Conservation (phyloP, 257 asterid genomes). For the Dorcoceras hygrometricum region DNA sequence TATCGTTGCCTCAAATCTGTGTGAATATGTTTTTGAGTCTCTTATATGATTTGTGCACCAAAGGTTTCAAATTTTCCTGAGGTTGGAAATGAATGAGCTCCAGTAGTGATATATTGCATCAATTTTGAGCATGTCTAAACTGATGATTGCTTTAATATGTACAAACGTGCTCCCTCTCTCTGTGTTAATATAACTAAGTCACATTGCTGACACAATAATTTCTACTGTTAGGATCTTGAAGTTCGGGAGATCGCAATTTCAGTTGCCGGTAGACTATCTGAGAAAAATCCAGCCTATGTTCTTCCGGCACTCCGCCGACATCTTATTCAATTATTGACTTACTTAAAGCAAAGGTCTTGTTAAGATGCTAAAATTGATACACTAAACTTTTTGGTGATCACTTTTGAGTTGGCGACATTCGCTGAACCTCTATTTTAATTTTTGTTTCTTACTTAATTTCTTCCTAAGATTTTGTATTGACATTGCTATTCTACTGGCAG, state of each 20-base stretch:
- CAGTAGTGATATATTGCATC: neutral
- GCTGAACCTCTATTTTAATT: slow-evolving; percentile 4
- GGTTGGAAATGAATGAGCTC: neutral
- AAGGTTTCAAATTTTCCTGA: neutral
- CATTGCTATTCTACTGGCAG: slow-evolving; percentile 54
- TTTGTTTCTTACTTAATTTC: slow-evolving; percentile 19
- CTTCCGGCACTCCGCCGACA: slow-evolving; percentile 99
- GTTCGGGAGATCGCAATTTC: slow-evolving; percentile 93
- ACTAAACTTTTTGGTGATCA: slow-evolving; percentile 17
- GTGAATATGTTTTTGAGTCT: neutral
- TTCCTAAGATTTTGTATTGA: slow-evolving; percentile 26
- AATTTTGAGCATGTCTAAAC: neutral
- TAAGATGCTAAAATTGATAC: slow-evolving; percentile 19
- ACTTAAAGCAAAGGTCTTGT: slow-evolving; percentile 88
- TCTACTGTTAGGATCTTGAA: slow-evolving; percentile 61
- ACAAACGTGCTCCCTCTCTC: neutral
- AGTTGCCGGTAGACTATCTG: slow-evolving; percentile 95
- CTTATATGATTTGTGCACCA: neutral
- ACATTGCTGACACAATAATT: slow-evolving; percentile 23
- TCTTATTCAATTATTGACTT: slow-evolving; percentile 90
- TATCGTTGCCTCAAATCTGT: neutral
- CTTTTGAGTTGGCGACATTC: slow-evolving; percentile 13
- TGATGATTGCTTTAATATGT: neutral
- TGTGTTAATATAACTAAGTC: neutral
- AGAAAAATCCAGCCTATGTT: slow-evolving; percentile 97